Evolutionary conservation across 768 basidiomycete species (phyloP), one percentile per base, ranked within the genome.

Genomic region (Mycena metata): DNA sequence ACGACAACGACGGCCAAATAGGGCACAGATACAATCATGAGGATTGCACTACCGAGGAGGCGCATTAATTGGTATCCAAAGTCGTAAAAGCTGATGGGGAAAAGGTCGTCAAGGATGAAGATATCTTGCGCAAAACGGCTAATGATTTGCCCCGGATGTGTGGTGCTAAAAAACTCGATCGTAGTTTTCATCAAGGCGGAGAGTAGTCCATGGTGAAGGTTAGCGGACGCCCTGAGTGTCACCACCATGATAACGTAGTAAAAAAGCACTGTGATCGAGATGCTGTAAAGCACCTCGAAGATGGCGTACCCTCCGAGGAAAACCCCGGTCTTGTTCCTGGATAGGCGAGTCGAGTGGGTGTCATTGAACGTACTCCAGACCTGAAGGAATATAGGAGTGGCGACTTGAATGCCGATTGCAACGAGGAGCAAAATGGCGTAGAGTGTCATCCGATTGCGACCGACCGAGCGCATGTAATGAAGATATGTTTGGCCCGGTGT

Each of bases 1-100:
- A 73, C 79, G 42, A 88, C 82, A 23, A 85, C 85, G 63, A 88
- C 80, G 60, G 88, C 79, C 81, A 91, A 88, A 79, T 86, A 88
- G 1, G 88, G 88, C 33, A 86, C 71, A 64, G 89, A 61, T 49
- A 86, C 81, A 5, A 84, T 82, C 68, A 91, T 83, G 43, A 91
- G 76, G 70, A 90, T 83, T 70, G 86, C 77, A 10, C 87, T 84
- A 41, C 89, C 86, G 35, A 86, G 46, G 36, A 88, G 84, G 42
- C 77, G 79, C 10, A 81, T 82, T 5, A 84, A 60, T 1, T 88
- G 90, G 16, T 73, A 66, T 35, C 83, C 74, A 51, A 87, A 77
- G 81, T 85, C 85, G 52, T 89, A 85, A 62, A 89, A 72, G 0
- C 86, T 79, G 66, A 89, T 86, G 65, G 60, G 21, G n/a, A 73